Evolutionary conservation across 176 grass and related monocot species (phyloP), one percentile per base, ranked within the genome.

Genomic region (maize (Zea mays)): DNA sequence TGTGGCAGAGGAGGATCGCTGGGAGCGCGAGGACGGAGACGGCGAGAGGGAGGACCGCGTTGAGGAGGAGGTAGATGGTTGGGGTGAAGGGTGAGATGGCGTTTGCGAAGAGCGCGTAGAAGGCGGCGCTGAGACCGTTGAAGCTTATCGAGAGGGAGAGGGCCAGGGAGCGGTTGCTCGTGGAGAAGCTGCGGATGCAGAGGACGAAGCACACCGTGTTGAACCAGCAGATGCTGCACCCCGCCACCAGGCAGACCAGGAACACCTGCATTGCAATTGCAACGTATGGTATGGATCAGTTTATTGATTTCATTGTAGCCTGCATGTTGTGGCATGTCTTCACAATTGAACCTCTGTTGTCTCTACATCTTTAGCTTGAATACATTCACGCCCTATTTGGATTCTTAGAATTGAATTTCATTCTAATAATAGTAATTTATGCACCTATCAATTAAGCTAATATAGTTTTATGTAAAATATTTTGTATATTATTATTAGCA

Each of bases 191-290:
- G 52, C 85, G 86, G 16, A 92, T 87, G 89, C 91, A 94, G 14
- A 98, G 83, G 8, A 98, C 89, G 15, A 98, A 98, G 78, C 95
- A 98, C 34, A 98, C 87, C 0, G 95, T 94, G 85, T 98, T 98
- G 95, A 98, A 98, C 95, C 95, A 98, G 65, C 85, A 90, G 71
- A 98, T 98, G 85, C 89, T 94, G 80, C 91, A 98, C 12, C 95
- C 91, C 12, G 91, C 95, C 36, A 94, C 13, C 41, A 98, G 47
- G 81, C 95, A 94, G 49, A 89, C 27, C 21, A 98, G 62, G 72
- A 98, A 98, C 52, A 98, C 87, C 95, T 94, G 83, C 85, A 62
- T 27, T 27, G 27, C 27, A 27, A 27, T 27, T 27, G 2, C 54
- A 65, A 35, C 48, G 34, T 20, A 14, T 5, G 6, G 9, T n/a